phyloP scores from a whole-genome alignment of 1,139 yeast genomes.

The Taphrina sp. region DNA sequence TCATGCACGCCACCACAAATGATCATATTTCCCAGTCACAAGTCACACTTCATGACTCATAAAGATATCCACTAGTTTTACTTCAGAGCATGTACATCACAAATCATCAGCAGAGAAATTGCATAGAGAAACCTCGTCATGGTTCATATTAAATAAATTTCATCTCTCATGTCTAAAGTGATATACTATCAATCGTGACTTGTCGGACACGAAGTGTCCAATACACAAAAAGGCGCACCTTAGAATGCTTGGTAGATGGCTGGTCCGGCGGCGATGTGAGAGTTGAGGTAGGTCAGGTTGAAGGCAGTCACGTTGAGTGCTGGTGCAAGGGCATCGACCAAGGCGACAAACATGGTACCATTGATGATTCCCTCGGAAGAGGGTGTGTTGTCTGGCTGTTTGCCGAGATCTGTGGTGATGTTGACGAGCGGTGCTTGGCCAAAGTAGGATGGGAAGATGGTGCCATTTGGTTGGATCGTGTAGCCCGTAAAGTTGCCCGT shows the following conservation, averaged over 20 bases:
- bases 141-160: too few species aligned
- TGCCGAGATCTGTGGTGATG: constrained; percentile 12
- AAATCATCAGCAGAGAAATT: too few species aligned
- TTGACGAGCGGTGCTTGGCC: constrained; percentile 21
- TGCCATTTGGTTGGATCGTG: constrained; percentile 34
- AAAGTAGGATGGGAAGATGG: constrained; percentile 31
- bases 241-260: constrained; percentile 34
- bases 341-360: constrained; percentile 35
- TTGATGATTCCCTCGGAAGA: constrained; percentile 32
- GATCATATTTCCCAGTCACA: too few species aligned
- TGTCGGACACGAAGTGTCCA: too few species aligned
- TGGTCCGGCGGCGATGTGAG: constrained; percentile 37
- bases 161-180: too few species aligned
- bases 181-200: too few species aligned
- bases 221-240: too few species aligned
- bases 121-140: too few species aligned
- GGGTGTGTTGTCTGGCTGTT: constrained; percentile 19
- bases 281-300: constrained; percentile 33
- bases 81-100: too few species aligned
- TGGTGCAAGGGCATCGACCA: constrained; percentile 33
- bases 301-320: constrained; percentile 32
- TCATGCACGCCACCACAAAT: too few species aligned
- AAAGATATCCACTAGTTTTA: too few species aligned
- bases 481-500: constrained; percentile 29
- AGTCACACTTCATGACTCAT: too few species aligned